phyloP scores from a whole-genome alignment of 352 stramenopile species.

The Elongisporangium anandrum region DNA sequence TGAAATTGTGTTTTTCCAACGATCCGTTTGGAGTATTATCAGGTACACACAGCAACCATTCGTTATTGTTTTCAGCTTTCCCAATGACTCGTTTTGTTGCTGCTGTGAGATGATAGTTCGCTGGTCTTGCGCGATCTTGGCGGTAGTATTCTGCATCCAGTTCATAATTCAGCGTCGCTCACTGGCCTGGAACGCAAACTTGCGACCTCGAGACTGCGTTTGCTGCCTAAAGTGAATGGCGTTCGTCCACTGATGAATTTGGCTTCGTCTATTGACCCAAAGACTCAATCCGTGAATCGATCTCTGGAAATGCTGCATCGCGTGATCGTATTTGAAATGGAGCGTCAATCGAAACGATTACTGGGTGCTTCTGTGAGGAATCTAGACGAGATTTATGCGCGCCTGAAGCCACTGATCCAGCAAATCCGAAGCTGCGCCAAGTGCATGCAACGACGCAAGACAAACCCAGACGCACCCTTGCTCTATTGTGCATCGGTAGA shows the following conservation, averaged over 20 bases:
- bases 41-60: constrained; percentile 10
- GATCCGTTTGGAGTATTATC: constrained; percentile 62
- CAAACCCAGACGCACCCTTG: constrained; percentile 3
- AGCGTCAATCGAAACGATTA: constrained; percentile 40
- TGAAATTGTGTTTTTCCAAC: constrained; percentile 64
- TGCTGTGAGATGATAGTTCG: constrained; percentile 18
- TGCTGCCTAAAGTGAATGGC: constrained; percentile 63
- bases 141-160: constrained; percentile 27
- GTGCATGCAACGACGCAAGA: constrained; percentile 17
- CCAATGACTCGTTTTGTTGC: no score
- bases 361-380: constrained; percentile 58
- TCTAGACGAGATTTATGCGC: constrained; percentile 61
- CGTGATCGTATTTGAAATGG: constrained; percentile 57
- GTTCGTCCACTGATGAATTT: constrained; percentile 80
- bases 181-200: constrained; percentile 21
- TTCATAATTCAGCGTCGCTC: constrained; percentile 6
- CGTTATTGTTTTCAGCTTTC: no score
- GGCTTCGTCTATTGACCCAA: constrained; percentile 26
- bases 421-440: constrained; percentile 23
- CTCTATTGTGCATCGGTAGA: constrained; percentile 69
- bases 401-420: constrained; percentile 39
- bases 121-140: constrained; percentile 48
- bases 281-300: constrained; percentile 47
- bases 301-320: constrained; percentile 54
- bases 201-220: constrained; percentile 41